phyloP scores from a whole-genome alignment of 306 rosid genomes.

The Vigna reflexopilosa region DNA sequence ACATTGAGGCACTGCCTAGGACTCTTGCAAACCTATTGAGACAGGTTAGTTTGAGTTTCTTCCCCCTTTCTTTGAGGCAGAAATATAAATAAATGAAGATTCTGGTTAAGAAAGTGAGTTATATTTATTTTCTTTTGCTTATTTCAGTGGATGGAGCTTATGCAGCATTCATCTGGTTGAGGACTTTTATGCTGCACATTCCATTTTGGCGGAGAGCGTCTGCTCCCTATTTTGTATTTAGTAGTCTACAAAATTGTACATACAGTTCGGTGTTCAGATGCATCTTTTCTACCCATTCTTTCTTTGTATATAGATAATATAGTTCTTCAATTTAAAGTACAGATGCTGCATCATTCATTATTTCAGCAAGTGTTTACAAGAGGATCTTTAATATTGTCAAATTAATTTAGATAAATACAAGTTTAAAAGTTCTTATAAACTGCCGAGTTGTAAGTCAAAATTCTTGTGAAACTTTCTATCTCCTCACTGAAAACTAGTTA shows the following conservation, averaged over 20 bases:
- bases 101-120: background rate
- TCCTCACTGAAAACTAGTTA: too few relatives aligned
- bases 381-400: too few relatives aligned
- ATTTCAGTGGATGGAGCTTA: conserved; percentile 92
- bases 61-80: background rate
- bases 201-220: background rate
- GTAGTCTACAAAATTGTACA: background rate
- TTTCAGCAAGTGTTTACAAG: too few relatives aligned
- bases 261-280: conserved; percentile 14
- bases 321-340: too few relatives aligned
- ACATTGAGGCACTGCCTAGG: conserved; percentile 84
- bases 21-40: conserved; percentile 82
- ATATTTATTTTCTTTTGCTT: conserved; percentile 31
- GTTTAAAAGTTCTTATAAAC: too few relatives aligned
- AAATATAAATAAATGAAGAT: background rate
- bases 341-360: too few relatives aligned
- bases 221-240: conserved; percentile 5
- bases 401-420: background rate
- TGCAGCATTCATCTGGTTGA: conserved; percentile 59
- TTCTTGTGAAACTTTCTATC: too few relatives aligned
- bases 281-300: background rate
- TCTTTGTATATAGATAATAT: background rate
- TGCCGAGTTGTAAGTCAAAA: too few relatives aligned
- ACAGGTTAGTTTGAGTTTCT: conserved; percentile 60
- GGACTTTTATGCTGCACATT: background rate